Evolutionary conservation across 805 yeast genomes (phyloP), one percentile per base, ranked within the genome.

Genomic region (Pichia paraexigua): DNA sequence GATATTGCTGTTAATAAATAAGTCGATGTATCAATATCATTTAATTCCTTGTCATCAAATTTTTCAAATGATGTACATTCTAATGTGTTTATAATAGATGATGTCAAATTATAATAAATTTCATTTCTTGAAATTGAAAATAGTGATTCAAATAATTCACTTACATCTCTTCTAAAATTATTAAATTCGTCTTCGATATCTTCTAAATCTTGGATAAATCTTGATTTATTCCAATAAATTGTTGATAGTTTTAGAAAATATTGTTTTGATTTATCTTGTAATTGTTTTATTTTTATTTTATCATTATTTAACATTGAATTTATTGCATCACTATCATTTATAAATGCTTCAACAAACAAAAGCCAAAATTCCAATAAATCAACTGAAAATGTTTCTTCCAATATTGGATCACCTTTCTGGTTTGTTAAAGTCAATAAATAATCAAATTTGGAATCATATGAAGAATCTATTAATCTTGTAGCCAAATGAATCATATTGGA

Each of bases 121-220:
- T 74, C 68, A 0, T 64, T 50, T 40, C 86, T 87, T 39, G 88
- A 71, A 6, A 87, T 71, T 0, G 89, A 78, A 70, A 84, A 87
- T 1, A 84, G 66, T 0, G 80, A 72, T 50, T 89, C 94, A 56
- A 87, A 78, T 40, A 91, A 72, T 58, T 94, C 98, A 1, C 84
- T 77, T 11, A 85, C 84, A 54, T 85, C 92, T 32, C 79, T 69
- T 58, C 97, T 75, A 65, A 80, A 92, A 25, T 80, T 75, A 22
- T 68, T 66, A 60, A 90, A 87, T 56, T 85, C 95, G 11, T 69
- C 66, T 24, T 59, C 60, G n/a, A 66, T 59, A 2, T 64, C 63
- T 9, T 60, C 59, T 6, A 64, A 61, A 39, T 71, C 72, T 18
- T 71, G 67, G 15, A 51, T 28, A 24, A 76, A 62, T 46, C 78